Evolutionary conservation across 352 stramenopile species (phyloP), one percentile per base, ranked within the genome.

Genomic region (Globisporangium recalcitrans): DNA sequence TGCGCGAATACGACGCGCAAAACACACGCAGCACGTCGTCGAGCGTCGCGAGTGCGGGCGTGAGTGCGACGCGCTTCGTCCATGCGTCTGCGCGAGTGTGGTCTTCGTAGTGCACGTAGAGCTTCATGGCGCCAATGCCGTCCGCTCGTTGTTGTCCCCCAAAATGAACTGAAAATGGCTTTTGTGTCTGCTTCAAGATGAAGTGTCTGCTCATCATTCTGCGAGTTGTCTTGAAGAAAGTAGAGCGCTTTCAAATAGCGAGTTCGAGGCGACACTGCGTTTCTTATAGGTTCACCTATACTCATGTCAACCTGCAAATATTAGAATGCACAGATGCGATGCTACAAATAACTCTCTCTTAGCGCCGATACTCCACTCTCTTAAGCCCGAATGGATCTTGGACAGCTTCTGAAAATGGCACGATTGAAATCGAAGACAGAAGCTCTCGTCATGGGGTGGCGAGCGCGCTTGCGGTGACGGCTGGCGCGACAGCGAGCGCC

Each of bases 31-130:
- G 52, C 22, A 85, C 76, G 7, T 67, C 71, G 24, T 75, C 58
- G 19, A 90, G 64, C 5, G 78, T 80, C 19, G 62, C 36, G 48
- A 60, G 42, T 52, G 64, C 56, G 13, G 55, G 31, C 9, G 72
- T 65, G 19, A 90, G 56, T 8, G 69, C 78, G 21, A 90, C 29
- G 16, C 81, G 78, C 62, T 79, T 86, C 4, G 81, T 87, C 75
- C 81, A 88, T 55, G 34, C 32, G 40, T 32, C 67, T 52, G 27
- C 67, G 59, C 26, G 51, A 16, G 36, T 24, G 5, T 27, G 36
- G 16, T 70, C 65, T 69, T 88, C 80, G 27, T 76, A 84, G 71
- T 93, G 84, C 54, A 93, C 72, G 65, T 90, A 90, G 14, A 92
- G 65, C 36, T 63, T 55, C 58, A 63, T 63, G 26, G 32, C 19